Conservation (phyloP, 164 flowering plant genomes). For the Dillenia turbinata region DNA sequence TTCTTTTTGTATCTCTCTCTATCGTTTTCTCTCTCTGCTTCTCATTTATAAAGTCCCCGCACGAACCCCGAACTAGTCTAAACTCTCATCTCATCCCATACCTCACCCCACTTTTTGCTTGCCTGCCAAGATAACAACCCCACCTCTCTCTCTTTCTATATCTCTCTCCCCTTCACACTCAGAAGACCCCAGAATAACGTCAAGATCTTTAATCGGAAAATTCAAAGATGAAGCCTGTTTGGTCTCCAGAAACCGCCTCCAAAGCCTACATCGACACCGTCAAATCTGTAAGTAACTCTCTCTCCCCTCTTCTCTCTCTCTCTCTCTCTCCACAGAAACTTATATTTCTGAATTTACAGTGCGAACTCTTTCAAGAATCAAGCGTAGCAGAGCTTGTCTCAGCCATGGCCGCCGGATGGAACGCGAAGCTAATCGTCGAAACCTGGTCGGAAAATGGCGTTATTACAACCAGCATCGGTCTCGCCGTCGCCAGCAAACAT, state of each 20-base stretch:
- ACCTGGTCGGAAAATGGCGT: slow-evolving; percentile 60
- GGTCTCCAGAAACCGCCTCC: slow-evolving; percentile 81
- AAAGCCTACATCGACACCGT: slow-evolving; percentile 83
- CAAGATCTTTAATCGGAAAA: too few relatives aligned
- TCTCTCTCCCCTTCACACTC: too few relatives aligned
- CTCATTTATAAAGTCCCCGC: too few relatives aligned
- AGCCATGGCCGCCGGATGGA: slow-evolving; percentile 63
- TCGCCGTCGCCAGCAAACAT: slow-evolving; percentile 59
- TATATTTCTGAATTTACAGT: slow-evolving; percentile 18
- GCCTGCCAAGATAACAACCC: too few relatives aligned
- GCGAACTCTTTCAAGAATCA: slow-evolving; percentile 29
- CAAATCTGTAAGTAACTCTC: slow-evolving; percentile 37
- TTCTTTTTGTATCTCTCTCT: too few relatives aligned
- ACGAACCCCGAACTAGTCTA: too few relatives aligned
- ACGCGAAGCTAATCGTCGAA: slow-evolving; percentile 43
- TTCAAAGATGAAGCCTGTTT: slow-evolving; percentile 60
- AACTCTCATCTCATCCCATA: too few relatives aligned
- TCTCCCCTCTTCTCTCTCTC: background rate
- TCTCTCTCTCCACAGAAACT: background rate
- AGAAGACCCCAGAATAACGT: too few relatives aligned
- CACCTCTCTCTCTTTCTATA: too few relatives aligned
- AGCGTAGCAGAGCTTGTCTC: slow-evolving; percentile 49
- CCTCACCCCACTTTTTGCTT: too few relatives aligned
- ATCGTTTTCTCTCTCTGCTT: too few relatives aligned
- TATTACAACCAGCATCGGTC: slow-evolving; percentile 56